phyloP scores from a whole-genome alignment of 495 filamentous ascomycete species.

The Penicillium antarcticum region DNA sequence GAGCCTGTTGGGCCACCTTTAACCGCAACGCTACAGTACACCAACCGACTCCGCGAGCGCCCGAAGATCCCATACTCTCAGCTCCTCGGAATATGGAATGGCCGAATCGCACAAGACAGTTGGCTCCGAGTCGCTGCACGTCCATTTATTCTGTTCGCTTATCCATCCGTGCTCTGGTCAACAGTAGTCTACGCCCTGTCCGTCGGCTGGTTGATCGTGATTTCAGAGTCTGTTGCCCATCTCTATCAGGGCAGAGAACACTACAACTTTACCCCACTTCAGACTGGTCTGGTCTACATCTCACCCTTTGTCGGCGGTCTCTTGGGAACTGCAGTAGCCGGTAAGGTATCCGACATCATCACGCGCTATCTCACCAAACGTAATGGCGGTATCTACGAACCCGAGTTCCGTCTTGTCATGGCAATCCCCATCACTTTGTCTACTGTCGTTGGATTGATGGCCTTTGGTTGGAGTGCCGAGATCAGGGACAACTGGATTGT shows the following conservation, averaged over 20 bases:
- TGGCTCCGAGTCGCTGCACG: slow-evolving; percentile 75
- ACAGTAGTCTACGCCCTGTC: slow-evolving; percentile 81
- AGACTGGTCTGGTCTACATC: slow-evolving; percentile 84
- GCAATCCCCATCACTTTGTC: slow-evolving; percentile 73
- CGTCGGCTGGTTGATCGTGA: slow-evolving; percentile 93
- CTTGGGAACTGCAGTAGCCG: slow-evolving; percentile 85
- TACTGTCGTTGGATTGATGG: slow-evolving; percentile 85
- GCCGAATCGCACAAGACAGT: slow-evolving; percentile 69
- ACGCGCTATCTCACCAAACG: slow-evolving; percentile 72
- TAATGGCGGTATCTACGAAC: slow-evolving; percentile 95
- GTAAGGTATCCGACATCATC: slow-evolving; percentile 82
- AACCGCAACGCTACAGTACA: slow-evolving; percentile 47
- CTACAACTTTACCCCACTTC: slow-evolving; percentile 78
- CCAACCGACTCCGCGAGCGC: slow-evolving; percentile 52
- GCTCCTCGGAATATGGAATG: slow-evolving; percentile 70
- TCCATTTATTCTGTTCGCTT: slow-evolving; percentile 81
- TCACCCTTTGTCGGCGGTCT: slow-evolving; percentile 87
- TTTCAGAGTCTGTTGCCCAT: slow-evolving; percentile 79
- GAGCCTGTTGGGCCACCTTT: slow-evolving; percentile 21
- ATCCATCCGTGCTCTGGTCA: slow-evolving; percentile 90
- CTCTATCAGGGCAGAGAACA: slow-evolving; percentile 64
- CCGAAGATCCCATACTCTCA: slow-evolving; percentile 67
- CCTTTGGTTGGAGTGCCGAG: slow-evolving; percentile 86
- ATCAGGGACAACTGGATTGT: slow-evolving; percentile 80
- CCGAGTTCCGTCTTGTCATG: slow-evolving; percentile 94